A percentile compares a stretch with the other conserved stretches of the same genome.
phyloP scores from a whole-genome alignment of 805 yeast species.

The Sungouiella blattae region DNA sequence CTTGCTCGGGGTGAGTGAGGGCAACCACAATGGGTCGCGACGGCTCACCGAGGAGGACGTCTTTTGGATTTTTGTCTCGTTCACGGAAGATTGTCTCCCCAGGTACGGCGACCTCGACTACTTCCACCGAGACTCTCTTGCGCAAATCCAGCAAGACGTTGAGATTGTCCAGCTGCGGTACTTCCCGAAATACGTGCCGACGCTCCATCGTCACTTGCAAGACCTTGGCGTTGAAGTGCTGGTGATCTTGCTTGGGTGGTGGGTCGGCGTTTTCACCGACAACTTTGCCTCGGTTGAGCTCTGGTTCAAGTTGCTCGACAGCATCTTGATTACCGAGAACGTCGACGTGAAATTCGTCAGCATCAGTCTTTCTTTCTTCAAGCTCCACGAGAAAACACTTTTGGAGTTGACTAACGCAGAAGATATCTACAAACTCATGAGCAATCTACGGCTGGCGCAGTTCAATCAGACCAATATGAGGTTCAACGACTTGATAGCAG shows the following conservation, averaged over 20 bases:
- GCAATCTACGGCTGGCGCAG: conserved; percentile 21
- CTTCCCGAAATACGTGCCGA: conserved; percentile 38
- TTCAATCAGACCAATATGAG: conserved; percentile 17
- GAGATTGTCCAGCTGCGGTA: conserved; percentile 26
- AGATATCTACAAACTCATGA: conserved; percentile 33
- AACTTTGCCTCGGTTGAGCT: conserved; percentile 47
- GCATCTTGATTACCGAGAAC: conserved; percentile 31
- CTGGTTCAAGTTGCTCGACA: conserved; percentile 52
- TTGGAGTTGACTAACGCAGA: conserved; percentile 22
- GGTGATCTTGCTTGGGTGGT: conserved; percentile 54
- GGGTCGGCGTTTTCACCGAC: conserved; percentile 51
- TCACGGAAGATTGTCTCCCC: conserved; percentile 49
- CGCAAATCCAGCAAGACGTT: conserved; percentile 38
- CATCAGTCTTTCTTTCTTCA: conserved; percentile 34
- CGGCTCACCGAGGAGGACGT: conserved; percentile 42
- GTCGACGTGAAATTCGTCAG: conserved; percentile 33
- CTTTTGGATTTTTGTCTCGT: conserved; percentile 49
- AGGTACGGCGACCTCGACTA: conserved; percentile 26
- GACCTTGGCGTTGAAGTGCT: conserved; percentile 41
- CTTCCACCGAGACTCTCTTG: conserved; percentile 14
- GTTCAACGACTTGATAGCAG: conserved; percentile 18
- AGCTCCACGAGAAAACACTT: conserved; percentile 30
- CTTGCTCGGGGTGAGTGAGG: conserved; percentile 32
- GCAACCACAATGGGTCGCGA: conserved; percentile 7
- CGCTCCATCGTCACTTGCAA: conserved; percentile 33